Evolutionary conservation across 352 stramenopile species (phyloP).

Genomic region (Globisporangium ultimum): DNA sequence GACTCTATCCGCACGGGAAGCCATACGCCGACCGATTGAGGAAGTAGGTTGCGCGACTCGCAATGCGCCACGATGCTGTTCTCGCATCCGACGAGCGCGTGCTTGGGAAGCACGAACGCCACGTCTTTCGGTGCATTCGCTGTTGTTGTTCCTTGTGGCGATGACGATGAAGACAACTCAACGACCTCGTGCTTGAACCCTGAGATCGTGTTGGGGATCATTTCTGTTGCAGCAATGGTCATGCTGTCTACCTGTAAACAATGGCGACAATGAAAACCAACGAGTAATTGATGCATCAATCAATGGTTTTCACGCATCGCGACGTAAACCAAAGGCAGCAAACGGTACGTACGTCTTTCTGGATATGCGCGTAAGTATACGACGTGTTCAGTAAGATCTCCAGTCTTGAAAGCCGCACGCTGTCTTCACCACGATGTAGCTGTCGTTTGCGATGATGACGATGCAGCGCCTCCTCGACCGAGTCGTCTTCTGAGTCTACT

Average conservation of each 20-base stretch:
- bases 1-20: constrained; percentile 1
- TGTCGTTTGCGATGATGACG: too few species aligned
- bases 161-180: not conserved
- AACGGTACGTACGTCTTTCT: constrained; percentile 3
- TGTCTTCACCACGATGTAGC: too few species aligned
- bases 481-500: too few species aligned
- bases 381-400: constrained; percentile 2
- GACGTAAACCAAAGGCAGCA: not conserved
- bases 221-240: not conserved
- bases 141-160: too few species aligned
- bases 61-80: not conserved
- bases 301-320: not conserved
- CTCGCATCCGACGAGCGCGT: constrained; percentile 12
- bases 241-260: constrained; percentile 2
- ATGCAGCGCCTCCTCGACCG: too few species aligned
- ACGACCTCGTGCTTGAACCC: constrained; percentile 8
- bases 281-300: too few species aligned
- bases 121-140: not conserved
- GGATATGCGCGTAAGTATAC: constrained; percentile 3
- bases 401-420: constrained; percentile 3
- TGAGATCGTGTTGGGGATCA: constrained; percentile 10
- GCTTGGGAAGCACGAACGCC: constrained; percentile 8
- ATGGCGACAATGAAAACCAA: not conserved
- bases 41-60: not conserved
- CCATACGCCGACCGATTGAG: not conserved